These are phyloP conservation scores for Phlegmacium glaucopus DNA, from an alignment of 768 basidiomycete genomes.

Conservation along the genomic window DNA sequence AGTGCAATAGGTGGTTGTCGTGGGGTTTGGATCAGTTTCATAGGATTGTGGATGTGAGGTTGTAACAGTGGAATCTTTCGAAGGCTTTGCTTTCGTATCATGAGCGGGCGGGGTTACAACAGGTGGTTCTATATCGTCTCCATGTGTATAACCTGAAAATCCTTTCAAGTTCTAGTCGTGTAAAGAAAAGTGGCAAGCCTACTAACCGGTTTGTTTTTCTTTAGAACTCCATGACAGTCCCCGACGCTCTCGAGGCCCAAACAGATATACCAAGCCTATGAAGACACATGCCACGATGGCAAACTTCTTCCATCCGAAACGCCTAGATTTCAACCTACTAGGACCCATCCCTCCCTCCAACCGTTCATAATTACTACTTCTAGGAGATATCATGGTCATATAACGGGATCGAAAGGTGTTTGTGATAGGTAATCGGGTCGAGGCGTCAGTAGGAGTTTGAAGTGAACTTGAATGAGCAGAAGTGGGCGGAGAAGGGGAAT, in stretches of 20 bases:
- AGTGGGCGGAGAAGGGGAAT: conserved; percentile 3
- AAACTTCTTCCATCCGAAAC: conserved; percentile 65
- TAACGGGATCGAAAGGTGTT: conserved; percentile 11
- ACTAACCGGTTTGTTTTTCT: conserved; percentile 8
- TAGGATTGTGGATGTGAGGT: conserved; percentile 47
- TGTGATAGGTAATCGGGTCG: neutral
- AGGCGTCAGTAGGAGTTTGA: conserved; percentile 7
- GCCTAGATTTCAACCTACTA: conserved; percentile 24
- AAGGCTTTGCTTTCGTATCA: neutral
- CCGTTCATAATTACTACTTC: conserved; percentile 29
- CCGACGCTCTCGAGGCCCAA: conserved; percentile 47
- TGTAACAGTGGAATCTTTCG: neutral
- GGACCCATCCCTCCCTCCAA: conserved; percentile 42
- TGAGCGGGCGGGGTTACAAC: neutral
- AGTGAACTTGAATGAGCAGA: conserved; percentile 8
- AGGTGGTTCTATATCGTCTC: conserved; percentile 9
- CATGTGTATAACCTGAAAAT: conserved; percentile 4
- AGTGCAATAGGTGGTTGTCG: conserved; percentile 71
- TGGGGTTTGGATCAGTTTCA: conserved; percentile 71
- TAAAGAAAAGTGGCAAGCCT: too few relatives aligned
- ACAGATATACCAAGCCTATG: conserved; percentile 62
- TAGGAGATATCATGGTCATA: conserved; percentile 19
- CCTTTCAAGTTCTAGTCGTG: too few relatives aligned
- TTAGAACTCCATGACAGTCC: conserved; percentile 16
- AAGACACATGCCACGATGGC: conserved; percentile 54